Base-by-base conservation (phyloP, 192 early-diverging fungal genomes). In the Funneliformis mosseae region DNA sequence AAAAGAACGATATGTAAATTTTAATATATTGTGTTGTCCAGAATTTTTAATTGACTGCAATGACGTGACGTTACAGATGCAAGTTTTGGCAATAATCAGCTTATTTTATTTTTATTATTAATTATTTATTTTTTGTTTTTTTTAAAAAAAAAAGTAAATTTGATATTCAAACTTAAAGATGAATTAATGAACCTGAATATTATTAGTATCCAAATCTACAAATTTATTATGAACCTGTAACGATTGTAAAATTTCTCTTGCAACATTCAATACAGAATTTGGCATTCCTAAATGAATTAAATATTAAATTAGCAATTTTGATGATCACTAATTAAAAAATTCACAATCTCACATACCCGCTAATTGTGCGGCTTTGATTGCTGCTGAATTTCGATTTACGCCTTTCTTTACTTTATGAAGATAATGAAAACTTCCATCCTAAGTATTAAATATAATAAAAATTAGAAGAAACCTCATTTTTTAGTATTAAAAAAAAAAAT, bases 371-470 rank as follows among this genome's bases (percentile, higher is more conserved):
- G 59, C 50, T 10, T 71, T 69, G 10, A 79, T 39, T 38, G 78
- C 78, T 23, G 46, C 61, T n/a, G 78, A 79, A 61, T 68, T 79
- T 41, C 21, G 14, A 18, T 79, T 79, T 27, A 79, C 68, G 10
- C 78, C 78, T 5, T 16, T 28, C 59, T 43, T 50, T 28, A 79
- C 18, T 41, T 39, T 16, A 33, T 71, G 50, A 50, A 70, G 25
- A 60, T 70, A 79, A 68, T 43, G 42, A 71, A 79, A 79, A 41
- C 78, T 70, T 55, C 78, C 78, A 60, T 79, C 68, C 78, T 79
- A 16, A 16, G n/a, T 23, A 18, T 10, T 62, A 3, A 61, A 5
- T 39, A 62, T 61, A 59, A 39, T 33, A 18, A 42, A 18, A 70
- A n/a, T 43, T n/a, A 18, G 33, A 33, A 74, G 41, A 74, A 55